These are phyloP conservation scores for Huntiella moniliformis DNA, from an alignment of 2,329 filamentous ascomycete species.

Conservation along the genomic window DNA sequence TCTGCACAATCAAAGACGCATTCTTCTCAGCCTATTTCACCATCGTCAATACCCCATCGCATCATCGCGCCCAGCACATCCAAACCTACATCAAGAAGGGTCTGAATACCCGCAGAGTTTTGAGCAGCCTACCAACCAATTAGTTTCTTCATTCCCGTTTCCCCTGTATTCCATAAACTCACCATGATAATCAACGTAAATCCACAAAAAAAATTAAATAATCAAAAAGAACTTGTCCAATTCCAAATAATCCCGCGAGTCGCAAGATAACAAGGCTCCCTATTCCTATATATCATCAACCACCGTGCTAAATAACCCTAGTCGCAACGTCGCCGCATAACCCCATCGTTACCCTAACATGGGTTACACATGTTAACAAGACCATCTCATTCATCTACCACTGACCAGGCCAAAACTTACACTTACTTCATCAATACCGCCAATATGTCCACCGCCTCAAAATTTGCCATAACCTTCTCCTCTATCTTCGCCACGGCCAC, in stretches of 20 bases:
- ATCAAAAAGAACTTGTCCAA: no score
- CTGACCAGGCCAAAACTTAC: no score
- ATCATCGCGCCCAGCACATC: no score
- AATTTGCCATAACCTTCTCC: constrained; percentile 64
- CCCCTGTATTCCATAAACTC: background rate
- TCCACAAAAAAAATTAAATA: no score
- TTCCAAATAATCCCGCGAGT: no score
- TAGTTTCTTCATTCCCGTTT: background rate
- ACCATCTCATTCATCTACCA: background rate
- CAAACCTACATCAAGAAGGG: constrained; percentile 75
- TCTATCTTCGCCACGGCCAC: constrained; percentile 58
- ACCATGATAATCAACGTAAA: background rate
- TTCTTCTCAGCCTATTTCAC: constrained; percentile 62
- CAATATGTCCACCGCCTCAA: constrained; percentile 74
- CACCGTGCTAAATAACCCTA: background rate
- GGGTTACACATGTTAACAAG: background rate
- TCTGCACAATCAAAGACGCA: constrained; percentile 96
- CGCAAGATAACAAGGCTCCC: no score
- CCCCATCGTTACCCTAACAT: background rate
- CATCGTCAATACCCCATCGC: background rate
- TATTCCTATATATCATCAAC: no score
- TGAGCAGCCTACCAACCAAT: constrained; percentile 57
- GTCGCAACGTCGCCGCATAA: background rate
- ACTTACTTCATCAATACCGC: background rate
- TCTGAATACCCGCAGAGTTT: constrained; percentile 96